Base-by-base conservation (phyloP, 2,329 filamentous ascomycete species). In the Trichoderma endophyticum region DNA sequence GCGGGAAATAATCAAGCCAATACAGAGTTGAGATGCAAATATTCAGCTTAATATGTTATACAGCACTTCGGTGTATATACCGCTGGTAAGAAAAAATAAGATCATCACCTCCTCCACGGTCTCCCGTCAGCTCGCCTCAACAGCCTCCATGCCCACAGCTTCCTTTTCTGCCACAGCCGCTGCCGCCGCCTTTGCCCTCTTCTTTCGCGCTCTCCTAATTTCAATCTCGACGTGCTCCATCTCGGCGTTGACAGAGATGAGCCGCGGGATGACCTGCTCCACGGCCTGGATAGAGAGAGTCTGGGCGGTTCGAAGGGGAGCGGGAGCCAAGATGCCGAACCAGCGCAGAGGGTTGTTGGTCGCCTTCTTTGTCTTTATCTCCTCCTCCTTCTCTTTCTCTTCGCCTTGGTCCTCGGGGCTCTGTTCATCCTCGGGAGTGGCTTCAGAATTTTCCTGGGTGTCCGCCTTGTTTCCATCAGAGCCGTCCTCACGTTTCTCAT, bases 171-270 rank as follows among this genome's bases (percentile, higher is more conserved):
- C 75, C 74, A 79, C 82, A 26, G 82, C 80, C 4, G 78, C 71
- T 26, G 82, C 80, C 2, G 78, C 69, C 1, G 82, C 82, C 78
- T 88, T 89, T 30, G 84, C 83, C 43, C 86, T 81, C 80, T 79
- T 85, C 82, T 90, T 90, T 71, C 85, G 82, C 43, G 86, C 87
- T 71, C 91, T 83, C 48, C 91, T 85, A 69, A 95, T 89, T 75
- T 92, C 87, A 66, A 91, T 89, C 82, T 94, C 92, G 6, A 93
- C 78, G n/a, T 82, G 81, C 15, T 84, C 83, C 87, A 95, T 89
- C 76, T 89, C 86, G 32, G 84, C 84, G 43, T 85, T 84, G n/a
- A 92, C 80, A 1, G 85, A 86, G 7, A 85, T 85, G 9, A 94
- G 82, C 51, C 81, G 81, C 1, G 89, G 86, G 2, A 94, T 80